Evolutionary conservation across 495 filamentous ascomycete genomes (phyloP).

Genomic region (Aspergillus egyptiacus): DNA sequence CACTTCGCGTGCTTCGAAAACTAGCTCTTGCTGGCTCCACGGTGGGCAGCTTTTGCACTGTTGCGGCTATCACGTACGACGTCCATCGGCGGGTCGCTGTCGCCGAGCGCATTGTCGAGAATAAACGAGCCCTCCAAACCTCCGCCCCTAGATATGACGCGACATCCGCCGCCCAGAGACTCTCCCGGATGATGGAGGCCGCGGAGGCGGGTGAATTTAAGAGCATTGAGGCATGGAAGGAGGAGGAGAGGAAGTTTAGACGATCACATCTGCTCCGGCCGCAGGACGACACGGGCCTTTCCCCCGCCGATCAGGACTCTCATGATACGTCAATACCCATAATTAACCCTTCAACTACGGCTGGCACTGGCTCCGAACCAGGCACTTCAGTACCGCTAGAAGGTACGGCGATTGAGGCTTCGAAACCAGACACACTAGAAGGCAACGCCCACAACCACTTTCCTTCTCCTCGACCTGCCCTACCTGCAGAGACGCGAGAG

Average conservation of each 20-base stretch:
- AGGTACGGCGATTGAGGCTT: not conserved
- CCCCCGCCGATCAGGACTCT: not conserved
- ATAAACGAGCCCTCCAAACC: conserved; percentile 39
- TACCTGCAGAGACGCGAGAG: not conserved
- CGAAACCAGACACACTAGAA: not conserved
- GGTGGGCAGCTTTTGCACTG: conserved; percentile 35
- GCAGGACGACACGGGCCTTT: not conserved
- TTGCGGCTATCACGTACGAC: conserved; percentile 40
- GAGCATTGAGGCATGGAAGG: conserved; percentile 34
- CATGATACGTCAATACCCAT: not conserved
- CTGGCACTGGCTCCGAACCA: not conserved
- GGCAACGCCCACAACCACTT: not conserved
- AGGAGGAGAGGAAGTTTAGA: conserved; percentile 17
- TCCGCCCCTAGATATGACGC: conserved; percentile 44
- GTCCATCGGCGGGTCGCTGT: conserved; percentile 36
- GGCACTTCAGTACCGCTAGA: not conserved
- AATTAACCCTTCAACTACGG: not conserved
- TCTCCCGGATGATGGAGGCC: conserved; percentile 38
- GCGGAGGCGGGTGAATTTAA: conserved; percentile 41
- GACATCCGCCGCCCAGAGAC: conserved; percentile 33
- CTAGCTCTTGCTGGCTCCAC: conserved; percentile 41
- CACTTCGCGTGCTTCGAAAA: conserved; percentile 39
- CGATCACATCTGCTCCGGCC: not conserved
- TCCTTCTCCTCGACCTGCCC: not conserved
- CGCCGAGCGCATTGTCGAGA: conserved; percentile 41